A percentile compares a stretch with the other conserved stretches of the same genome.
phyloP scores from a whole-genome alignment of 345 rosid genomes.

The Atalantia buxifolia region DNA sequence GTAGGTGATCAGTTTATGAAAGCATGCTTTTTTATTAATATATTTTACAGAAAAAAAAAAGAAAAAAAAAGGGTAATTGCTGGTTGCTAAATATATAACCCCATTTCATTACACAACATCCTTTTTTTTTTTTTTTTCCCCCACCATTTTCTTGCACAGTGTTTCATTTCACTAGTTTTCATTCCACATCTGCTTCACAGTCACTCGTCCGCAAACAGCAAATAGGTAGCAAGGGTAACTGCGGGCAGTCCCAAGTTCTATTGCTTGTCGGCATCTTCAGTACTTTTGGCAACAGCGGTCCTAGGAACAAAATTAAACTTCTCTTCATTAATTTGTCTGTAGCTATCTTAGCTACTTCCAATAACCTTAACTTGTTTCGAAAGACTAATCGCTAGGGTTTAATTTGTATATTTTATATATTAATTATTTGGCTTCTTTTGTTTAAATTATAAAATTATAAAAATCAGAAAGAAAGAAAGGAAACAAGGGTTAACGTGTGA shows the following conservation, averaged over 20 bases:
- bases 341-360: not conserved
- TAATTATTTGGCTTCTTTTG: not conserved
- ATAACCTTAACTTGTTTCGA: not conserved
- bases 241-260: not conserved
- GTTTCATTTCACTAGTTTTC: not conserved
- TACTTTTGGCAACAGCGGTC: conserved; percentile 31
- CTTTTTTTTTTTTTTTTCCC: not conserved
- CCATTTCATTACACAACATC: not conserved
- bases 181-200: not conserved
- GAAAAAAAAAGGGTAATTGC: too few relatives aligned
- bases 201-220: not conserved
- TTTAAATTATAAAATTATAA: not conserved
- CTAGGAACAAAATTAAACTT: not conserved
- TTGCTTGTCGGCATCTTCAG: conserved; percentile 16
- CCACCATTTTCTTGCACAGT: not conserved
- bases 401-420: not conserved
- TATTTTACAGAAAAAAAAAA: not conserved
- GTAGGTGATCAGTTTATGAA: not conserved
- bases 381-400: not conserved
- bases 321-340: not conserved
- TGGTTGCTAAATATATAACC: not conserved
- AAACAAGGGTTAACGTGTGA: not conserved
- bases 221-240: not conserved
- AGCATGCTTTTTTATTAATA: not conserved
- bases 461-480: not conserved